phyloP scores from a whole-genome alignment of 2,329 filamentous ascomycete species.

The Xylaria sp. region DNA sequence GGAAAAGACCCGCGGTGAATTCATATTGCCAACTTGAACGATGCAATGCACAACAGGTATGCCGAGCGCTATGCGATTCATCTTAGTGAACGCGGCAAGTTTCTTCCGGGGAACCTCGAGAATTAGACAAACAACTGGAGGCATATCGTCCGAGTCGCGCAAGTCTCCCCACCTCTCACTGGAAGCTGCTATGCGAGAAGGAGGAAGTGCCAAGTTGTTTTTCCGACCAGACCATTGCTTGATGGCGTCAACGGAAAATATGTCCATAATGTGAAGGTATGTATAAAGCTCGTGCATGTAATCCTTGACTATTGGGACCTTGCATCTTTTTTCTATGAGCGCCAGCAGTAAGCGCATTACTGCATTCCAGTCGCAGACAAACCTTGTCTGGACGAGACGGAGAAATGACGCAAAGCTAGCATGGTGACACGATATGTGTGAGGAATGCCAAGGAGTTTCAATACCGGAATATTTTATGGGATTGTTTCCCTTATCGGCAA shows the following conservation, averaged over 20 bases:
- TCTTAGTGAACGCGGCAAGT: constrained; percentile 20
- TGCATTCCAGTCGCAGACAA: constrained; percentile 49
- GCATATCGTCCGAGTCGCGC: constrained; percentile 33
- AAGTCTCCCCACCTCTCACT: constrained; percentile 24
- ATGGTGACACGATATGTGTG: constrained; percentile 21
- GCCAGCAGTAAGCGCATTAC: constrained; percentile 46
- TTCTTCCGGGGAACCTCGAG: constrained; percentile 35
- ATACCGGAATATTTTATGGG: background rate
- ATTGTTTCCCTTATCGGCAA: constrained; percentile 20
- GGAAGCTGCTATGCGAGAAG: background rate
- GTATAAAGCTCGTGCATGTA: background rate
- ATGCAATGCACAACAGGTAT: constrained; percentile 26
- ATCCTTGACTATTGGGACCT: constrained; percentile 37
- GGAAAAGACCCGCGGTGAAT: constrained; percentile 43
- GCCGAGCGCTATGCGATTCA: background rate
- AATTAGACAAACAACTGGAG: constrained; percentile 37
- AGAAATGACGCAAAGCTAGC: constrained; percentile 33
- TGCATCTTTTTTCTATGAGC: constrained; percentile 47
- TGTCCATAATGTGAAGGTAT: constrained; percentile 50
- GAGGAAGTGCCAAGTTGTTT: background rate
- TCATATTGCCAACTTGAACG: background rate
- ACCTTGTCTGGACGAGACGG: constrained; percentile 33
- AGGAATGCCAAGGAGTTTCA: background rate
- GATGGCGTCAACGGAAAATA: constrained; percentile 41
- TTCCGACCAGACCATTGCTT: background rate